Evolutionary conservation across 2,329 filamentous ascomycete genomes (phyloP).

Genomic region (Cercospora berteroae): DNA sequence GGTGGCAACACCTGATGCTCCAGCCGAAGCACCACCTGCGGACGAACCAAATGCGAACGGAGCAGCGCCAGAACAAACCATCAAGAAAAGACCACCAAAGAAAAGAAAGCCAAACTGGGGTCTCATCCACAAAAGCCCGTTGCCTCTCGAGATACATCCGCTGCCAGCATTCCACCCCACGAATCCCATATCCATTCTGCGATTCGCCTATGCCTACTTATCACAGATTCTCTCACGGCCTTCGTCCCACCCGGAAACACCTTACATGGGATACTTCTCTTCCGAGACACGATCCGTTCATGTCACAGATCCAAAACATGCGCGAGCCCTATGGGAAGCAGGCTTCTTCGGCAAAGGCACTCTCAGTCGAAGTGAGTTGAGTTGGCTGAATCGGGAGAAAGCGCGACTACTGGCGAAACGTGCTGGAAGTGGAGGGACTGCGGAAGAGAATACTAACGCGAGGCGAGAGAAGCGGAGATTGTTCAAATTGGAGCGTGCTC

Average conservation of each 20-base stretch:
- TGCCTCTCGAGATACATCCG: slow-evolving; percentile 78
- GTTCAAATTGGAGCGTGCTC: slow-evolving; percentile 89
- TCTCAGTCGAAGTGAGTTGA: slow-evolving; percentile 90
- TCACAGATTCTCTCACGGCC: slow-evolving; percentile 67
- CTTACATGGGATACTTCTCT: slow-evolving; percentile 78
- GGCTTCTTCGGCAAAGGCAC: slow-evolving; percentile 96
- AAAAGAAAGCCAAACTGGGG: slow-evolving; percentile 57
- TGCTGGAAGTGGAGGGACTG: slow-evolving; percentile 52
- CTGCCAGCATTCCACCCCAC: slow-evolving; percentile 85
- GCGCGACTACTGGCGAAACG: slow-evolving; percentile 55
- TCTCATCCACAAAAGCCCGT: slow-evolving; percentile 76
- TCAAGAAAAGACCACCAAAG: slow-evolving; percentile 27
- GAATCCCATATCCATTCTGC: slow-evolving; percentile 84
- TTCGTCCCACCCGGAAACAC: slow-evolving; percentile 60
- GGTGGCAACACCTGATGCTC: background rate
- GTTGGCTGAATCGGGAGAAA: slow-evolving; percentile 83
- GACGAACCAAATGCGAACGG: background rate
- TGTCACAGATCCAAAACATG: slow-evolving; percentile 71
- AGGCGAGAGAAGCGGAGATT: slow-evolving; percentile 77
- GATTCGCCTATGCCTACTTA: slow-evolving; percentile 74
- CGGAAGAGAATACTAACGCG: slow-evolving; percentile 74
- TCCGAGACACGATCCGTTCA: slow-evolving; percentile 77
- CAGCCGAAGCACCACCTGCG: background rate
- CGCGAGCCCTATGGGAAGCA: slow-evolving; percentile 87
- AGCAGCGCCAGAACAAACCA: background rate